Evolutionary conservation across 78 protist genomes (phyloP), one percentile per base, ranked within the genome.

Genomic region (Anaeramoeba flamelloides): DNA sequence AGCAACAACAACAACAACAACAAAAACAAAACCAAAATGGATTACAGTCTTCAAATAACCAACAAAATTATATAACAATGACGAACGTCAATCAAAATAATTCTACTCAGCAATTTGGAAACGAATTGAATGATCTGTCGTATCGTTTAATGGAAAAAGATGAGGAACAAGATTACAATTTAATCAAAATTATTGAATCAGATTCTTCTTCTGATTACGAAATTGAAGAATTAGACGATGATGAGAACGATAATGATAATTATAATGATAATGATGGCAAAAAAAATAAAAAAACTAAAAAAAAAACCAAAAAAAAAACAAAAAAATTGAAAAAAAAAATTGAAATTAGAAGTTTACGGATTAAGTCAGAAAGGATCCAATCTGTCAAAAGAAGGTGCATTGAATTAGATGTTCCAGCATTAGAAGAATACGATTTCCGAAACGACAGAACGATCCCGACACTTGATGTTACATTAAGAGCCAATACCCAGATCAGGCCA

Each of bases 371-470:
- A 53, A 76, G 37, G 26, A 89, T 89, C 0, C 81, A 86, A 69
- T 79, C 17, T 12, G 93, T 93, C 4, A 91, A 89, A 81, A 77
- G 85, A 79, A 83, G 85, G 17, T 92, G 95, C 41, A 38, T 76
- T 36, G 75, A 87, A 41, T 34, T 92, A 39, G 86, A 89, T 65
- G 82, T 83, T 40, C 96, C 97, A 78, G 76, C 85, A n/a, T 41
- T 93, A 3, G 95, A 93, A 41, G 95, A 94, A 85, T 94, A 94
- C 83, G 96, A 91, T 78, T 94, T 89, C 79, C 77, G 89, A n/a
- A 86, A 84, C 81, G 97, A 94, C 78, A 26, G 77, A 3, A n/a
- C 32, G 41, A n/a, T n/a, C n/a, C 83, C 87, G 33, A 34, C 64
- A 39, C 83, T 94, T 33, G 79, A 83, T 38, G 86, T 94, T 12